phyloP scores from a whole-genome alignment of 495 filamentous ascomycete genomes.

The Aspergillus coremiiformis region DNA sequence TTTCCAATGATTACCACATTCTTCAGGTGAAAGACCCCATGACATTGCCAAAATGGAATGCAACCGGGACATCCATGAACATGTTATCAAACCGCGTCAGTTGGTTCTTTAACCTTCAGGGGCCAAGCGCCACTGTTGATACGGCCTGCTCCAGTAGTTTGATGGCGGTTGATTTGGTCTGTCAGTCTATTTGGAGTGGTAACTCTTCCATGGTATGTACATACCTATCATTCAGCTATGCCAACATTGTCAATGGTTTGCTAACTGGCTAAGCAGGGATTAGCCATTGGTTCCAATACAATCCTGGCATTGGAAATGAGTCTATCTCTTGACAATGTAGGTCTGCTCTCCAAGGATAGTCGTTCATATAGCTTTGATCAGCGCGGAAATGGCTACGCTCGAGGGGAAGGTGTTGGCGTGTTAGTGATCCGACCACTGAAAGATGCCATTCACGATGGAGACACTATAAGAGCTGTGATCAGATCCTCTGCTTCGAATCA shows the following conservation, averaged over 20 bases:
- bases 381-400: slow-evolving; percentile 36
- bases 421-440: slow-evolving; percentile 35
- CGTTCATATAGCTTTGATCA: slow-evolving; percentile 35
- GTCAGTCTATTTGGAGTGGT: slow-evolving; percentile 28
- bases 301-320: not conserved
- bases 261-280: not conserved
- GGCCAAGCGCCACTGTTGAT: slow-evolving; percentile 34
- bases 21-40: slow-evolving; percentile 10
- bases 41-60: slow-evolving; percentile 4
- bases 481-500: slow-evolving; percentile 31
- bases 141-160: slow-evolving; percentile 40
- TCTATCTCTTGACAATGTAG: slow-evolving; percentile 18
- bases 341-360: slow-evolving; percentile 30
- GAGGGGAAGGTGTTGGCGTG: slow-evolving; percentile 39
- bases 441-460: slow-evolving; percentile 32
- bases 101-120: slow-evolving; percentile 36
- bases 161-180: slow-evolving; percentile 27
- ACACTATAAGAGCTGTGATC: slow-evolving; percentile 39
- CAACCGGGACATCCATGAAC: slow-evolving; percentile 8
- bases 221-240: not conserved
- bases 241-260: not conserved
- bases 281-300: slow-evolving; percentile 8
- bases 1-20: slow-evolving; percentile 17
- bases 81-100: slow-evolving; percentile 36
- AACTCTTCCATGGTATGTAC: slow-evolving; percentile 16